Evolutionary conservation across 1,139 yeast species (phyloP).

Genomic region (Pichia sp.): DNA sequence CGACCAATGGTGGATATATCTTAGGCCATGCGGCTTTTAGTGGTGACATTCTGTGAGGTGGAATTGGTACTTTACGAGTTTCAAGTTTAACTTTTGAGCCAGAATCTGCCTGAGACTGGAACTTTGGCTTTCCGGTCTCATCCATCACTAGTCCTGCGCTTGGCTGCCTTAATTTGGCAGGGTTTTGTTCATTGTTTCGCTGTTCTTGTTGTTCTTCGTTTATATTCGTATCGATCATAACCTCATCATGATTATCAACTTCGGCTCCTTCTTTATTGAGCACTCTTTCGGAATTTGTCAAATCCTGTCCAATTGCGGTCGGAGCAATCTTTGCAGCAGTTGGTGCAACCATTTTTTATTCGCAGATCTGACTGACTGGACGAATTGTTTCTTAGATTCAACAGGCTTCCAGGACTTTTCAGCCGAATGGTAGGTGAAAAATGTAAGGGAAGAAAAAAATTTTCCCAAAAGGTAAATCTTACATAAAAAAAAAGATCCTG

Average conservation of each 20-base stretch:
- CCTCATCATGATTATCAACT: conserved; percentile 42
- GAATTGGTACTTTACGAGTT: conserved; percentile 84
- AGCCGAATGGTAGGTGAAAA: neutral
- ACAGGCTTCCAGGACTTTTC: neutral
- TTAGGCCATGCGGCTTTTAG: conserved; percentile 86
- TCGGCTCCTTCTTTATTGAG: conserved; percentile 1
- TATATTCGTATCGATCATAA: conserved; percentile 60
- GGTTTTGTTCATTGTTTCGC: conserved; percentile 30
- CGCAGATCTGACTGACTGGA: too few species aligned
- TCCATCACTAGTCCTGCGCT: conserved; percentile 60
- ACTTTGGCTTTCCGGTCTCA: conserved; percentile 86
- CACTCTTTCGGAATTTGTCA: neutral
- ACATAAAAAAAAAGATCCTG: neutral
- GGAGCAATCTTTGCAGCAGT: conserved; percentile 36
- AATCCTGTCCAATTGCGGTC: conserved; percentile 6
- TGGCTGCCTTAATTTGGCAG: conserved; percentile 29
- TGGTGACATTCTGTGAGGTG: conserved; percentile 96
- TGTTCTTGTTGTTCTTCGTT: conserved; percentile 31
- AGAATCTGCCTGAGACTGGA: conserved; percentile 65
- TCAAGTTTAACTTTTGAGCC: conserved; percentile 75
- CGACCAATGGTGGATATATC: conserved; percentile 92
- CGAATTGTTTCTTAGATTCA: too few species aligned
- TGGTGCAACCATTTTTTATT: conserved; percentile 33
- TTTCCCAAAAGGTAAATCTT: conserved; percentile 4
- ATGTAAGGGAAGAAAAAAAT: neutral